phyloP scores from a whole-genome alignment of 495 filamentous ascomycete genomes.

The Recurvomyces mirabilis region DNA sequence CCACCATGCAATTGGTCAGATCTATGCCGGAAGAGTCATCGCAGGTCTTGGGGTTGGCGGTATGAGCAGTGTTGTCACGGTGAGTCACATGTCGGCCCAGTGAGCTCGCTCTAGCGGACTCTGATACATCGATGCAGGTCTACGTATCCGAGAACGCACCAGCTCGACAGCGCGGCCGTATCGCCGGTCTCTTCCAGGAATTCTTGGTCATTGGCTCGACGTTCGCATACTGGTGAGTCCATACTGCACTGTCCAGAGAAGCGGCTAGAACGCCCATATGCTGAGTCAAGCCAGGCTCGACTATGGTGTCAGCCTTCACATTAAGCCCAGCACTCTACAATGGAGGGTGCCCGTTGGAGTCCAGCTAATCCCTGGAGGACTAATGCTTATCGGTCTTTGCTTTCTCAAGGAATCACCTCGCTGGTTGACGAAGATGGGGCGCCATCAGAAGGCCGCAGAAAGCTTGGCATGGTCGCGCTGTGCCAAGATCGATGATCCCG shows the following conservation, averaged over 20 bases:
- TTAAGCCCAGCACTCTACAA: conserved; percentile 5
- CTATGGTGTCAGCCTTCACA: conserved; percentile 11
- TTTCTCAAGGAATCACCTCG: conserved; percentile 8
- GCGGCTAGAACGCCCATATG: no score
- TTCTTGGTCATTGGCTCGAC: conserved; percentile 12
- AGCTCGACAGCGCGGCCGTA: conserved; percentile 15
- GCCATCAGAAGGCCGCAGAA: conserved; percentile 18
- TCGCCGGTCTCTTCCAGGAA: conserved; percentile 18
- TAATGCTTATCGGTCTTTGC: conserved; percentile 16
- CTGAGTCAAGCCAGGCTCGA: no score
- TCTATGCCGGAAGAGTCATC: conserved; percentile 22
- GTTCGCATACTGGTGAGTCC: conserved; percentile 7
- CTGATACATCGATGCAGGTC: no score
- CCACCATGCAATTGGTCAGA: conserved; percentile 20
- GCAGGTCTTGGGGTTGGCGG: conserved; percentile 20
- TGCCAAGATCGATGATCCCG: conserved; percentile 24
- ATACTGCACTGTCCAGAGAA: no score
- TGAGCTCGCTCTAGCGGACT: no score
- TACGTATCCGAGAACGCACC: conserved; percentile 21
- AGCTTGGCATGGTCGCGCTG: conserved; percentile 18
- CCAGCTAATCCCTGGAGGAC: conserved; percentile 15
- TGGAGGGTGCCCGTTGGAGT: conserved; percentile 23
- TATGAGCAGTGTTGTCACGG: conserved; percentile 17
- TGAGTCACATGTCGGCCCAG: no score
- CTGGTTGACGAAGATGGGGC: conserved; percentile 17